Base-by-base conservation (phyloP, 495 filamentous ascomycete genomes). In the Lasiosphaeria miniovina region DNA sequence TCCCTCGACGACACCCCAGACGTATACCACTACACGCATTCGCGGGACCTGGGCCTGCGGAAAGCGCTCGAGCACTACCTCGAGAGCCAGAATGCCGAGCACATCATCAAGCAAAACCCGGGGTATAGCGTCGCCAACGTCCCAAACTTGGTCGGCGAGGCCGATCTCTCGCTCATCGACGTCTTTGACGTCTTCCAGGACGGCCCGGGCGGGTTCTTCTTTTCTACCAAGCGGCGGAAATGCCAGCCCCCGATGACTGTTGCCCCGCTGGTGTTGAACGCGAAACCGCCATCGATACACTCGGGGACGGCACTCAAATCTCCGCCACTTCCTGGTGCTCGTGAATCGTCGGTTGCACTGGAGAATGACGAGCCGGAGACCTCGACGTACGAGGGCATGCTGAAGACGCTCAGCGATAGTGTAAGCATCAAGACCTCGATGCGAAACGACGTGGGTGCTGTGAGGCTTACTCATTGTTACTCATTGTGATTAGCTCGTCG, bases 171-270 rank as follows among this genome's bases (percentile, higher is more conserved):
- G 24, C 60, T 61, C 24, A 46, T 61, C 48, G 46, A 55, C 15
- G 4, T 54, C 2, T 57, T 61, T 55, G 60, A 61, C 17, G 31
- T 61, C 24, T 57, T 48, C 49, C 60, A 57, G 34, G 35, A 15
- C 24, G 12, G 38, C 2, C 24, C 24, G 24, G 24, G 24, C 4
- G 48, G 11, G 3, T 61, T 61, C 14, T 24, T 24, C 4, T 61
- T 61, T 51, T 36, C 51, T 31, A 34, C 54, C 3, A n/a, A 24
- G 17, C 36, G 49, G 46, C 53, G 32, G 24, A 49, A 34, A 17
- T 55, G 54, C 36, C 31, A 41, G 4, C 31, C 31, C 31, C 35
- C n/a, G 32, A 4, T 35, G 10, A 5, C 9, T 15, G 33, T 3
- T 4, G 12, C 8, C n/a, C 4, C 55, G 7, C 5, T 56, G 24